Evolutionary conservation across 441 rosid species (phyloP), one percentile per base, ranked within the genome.

Genomic region (Pelargonium citronellum): DNA sequence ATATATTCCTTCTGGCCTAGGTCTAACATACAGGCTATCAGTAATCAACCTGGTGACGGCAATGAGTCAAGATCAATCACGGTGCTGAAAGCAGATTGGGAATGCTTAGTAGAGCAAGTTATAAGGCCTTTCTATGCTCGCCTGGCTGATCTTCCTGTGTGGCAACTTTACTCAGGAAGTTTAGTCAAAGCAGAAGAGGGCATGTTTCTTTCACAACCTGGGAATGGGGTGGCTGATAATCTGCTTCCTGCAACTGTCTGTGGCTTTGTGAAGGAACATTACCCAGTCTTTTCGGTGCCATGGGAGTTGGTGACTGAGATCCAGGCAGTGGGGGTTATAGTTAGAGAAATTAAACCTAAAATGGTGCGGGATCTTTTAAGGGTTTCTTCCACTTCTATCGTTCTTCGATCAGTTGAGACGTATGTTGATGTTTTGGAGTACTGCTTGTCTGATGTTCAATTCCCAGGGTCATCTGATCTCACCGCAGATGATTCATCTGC

Each of bases 201-300:
- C 75, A 95, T 95, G 99, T 92, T 95, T 85, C 87, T 95, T 77
- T 86, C 97, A 74, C 98, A 87, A 71, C 99, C 99, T 76, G 98
- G 95, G 71, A 83, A 87, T 79, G 91, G 86, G 27, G 87, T 92
- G 72, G 89, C 87, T 76, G 91, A 73, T 74, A 89, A 82, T 81
- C 74, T 95, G 79, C 98, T 95, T 79, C 98, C 98, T 1, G 85
- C 91, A 72, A 90, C 99, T 30, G 99, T 95, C 77, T 95, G 99
- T 77, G 81, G 91, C 73, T 95, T 95, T 79, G 98, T 95, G 71
- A 95, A 95, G 84, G 98, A 92, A 78, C 99, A 90, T 73, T 88
- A 95, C 80, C 96, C 90, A 63, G 99, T 95, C 46, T 92, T 95
- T 80, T 90, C 98, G 9, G 95, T 92, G 66, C 97, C 99, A 10